These are phyloP conservation scores for Pelargonium nanum DNA, from an alignment of 345 rosid genomes.

Conservation along the genomic window DNA sequence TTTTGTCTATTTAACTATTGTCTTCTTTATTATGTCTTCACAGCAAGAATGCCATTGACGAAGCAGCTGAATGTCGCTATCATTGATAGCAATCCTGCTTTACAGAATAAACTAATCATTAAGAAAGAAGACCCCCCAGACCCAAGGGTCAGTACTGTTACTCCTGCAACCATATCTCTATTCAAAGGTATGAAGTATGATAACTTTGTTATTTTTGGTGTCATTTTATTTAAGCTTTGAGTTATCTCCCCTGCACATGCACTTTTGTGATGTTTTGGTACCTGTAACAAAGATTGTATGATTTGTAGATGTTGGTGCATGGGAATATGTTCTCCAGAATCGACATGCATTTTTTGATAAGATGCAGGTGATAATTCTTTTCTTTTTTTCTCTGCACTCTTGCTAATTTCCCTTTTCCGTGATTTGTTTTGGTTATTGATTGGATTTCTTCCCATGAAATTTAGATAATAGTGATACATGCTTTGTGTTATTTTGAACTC, in stretches of 20 bases:
- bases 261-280: neutral
- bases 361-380: conserved; percentile 64
- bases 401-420: neutral
- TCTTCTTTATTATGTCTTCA: conserved; percentile 13
- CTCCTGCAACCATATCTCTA: conserved; percentile 69
- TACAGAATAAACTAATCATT: conserved; percentile 33
- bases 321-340: conserved; percentile 69
- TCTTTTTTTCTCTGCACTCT: neutral
- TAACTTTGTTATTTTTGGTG: neutral
- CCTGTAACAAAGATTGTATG: neutral
- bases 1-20: neutral
- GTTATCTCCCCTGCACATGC: neutral
- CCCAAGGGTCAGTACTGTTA: conserved; percentile 88
- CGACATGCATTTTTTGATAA: conserved; percentile 86
- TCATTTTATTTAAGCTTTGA: neutral
- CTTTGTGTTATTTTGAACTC: neutral
- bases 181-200: conserved; percentile 50
- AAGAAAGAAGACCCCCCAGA: conserved; percentile 70
- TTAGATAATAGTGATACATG: neutral
- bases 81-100: conserved; percentile 74
- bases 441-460: neutral
- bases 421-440: neutral
- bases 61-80: conserved; percentile 77
- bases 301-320: conserved; percentile 77
- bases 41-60: conserved; percentile 73